Percentiles rank a stretch among this genome's conserved stretches.
These are phyloP conservation scores for Suillus clintonianus DNA, from an alignment of 768 basidiomycete genomes.

Conservation along the genomic window DNA sequence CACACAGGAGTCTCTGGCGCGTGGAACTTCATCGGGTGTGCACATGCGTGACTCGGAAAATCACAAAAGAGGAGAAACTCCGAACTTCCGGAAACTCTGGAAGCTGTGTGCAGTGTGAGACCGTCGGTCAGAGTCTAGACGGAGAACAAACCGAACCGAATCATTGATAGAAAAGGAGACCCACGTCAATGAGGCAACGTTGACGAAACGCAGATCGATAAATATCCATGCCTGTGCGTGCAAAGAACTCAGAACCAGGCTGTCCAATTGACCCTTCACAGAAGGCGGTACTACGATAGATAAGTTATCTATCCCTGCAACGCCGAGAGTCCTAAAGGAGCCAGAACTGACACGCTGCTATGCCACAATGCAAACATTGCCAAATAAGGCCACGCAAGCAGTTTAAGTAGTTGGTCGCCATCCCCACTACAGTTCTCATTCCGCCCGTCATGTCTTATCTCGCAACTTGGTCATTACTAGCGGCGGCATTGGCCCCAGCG, in stretches of 20 bases:
- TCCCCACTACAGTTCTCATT: slow-evolving; percentile 11
- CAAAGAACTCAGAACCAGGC: not conserved
- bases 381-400: slow-evolving; percentile 18
- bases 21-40: not conserved
- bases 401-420: slow-evolving; percentile 25
- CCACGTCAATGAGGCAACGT: not conserved
- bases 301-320: not conserved
- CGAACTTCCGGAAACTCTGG: not conserved
- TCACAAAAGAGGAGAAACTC: not conserved
- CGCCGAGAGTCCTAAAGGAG: slow-evolving; percentile 3
- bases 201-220: not conserved
- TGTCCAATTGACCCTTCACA: not conserved
- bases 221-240: not conserved
- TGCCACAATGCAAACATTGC: slow-evolving; percentile 32
- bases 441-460: slow-evolving; percentile 36
- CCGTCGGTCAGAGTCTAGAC: not conserved
- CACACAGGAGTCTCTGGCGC: not conserved
- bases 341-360: not conserved
- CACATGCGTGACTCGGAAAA: not conserved
- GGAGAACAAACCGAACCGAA: not conserved
- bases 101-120: not conserved
- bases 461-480: slow-evolving; percentile 36
- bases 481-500: slow-evolving; percentile 38
- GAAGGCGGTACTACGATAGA: too few relatives aligned
- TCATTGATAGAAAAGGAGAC: not conserved